Evolutionary conservation across 345 rosid species (phyloP).

Genomic region (Rhodamnia argentea): DNA sequence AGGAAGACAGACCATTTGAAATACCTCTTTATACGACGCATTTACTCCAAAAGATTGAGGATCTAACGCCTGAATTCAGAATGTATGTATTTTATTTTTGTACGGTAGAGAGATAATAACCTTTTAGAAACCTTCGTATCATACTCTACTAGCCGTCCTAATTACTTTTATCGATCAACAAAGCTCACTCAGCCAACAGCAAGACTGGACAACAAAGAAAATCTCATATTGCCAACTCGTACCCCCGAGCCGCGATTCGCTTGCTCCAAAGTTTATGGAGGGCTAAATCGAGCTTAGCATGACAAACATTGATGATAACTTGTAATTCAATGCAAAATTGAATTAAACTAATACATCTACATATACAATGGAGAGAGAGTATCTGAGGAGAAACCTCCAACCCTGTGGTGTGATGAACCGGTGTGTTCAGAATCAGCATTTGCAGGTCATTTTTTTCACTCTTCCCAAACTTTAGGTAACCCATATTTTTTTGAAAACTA

Average conservation of each 20-base stretch:
- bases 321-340: background rate
- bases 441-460: background rate
- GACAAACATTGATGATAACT: background rate
- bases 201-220: background rate
- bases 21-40: background rate
- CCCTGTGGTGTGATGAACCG: background rate
- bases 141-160: background rate
- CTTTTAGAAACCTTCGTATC: background rate
- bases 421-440: background rate
- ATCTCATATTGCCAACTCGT: background rate
- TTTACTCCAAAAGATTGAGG: background rate
- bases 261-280: background rate
- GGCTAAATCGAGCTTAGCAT: background rate
- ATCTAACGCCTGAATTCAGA: background rate
- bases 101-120: background rate
- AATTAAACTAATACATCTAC: background rate
- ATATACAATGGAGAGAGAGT: background rate
- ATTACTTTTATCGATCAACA: background rate
- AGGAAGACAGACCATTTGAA: background rate
- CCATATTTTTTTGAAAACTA: slow-evolving; percentile 5
- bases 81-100: background rate
- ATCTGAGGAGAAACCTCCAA: background rate
- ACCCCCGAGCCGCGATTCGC: background rate
- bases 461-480: background rate
- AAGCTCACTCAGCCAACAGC: background rate